Percentiles rank a stretch among this genome's conserved stretches.
Conservation (phyloP, 2,329 filamentous ascomycete species). For the Fusarium sterilihyphosum region DNA sequence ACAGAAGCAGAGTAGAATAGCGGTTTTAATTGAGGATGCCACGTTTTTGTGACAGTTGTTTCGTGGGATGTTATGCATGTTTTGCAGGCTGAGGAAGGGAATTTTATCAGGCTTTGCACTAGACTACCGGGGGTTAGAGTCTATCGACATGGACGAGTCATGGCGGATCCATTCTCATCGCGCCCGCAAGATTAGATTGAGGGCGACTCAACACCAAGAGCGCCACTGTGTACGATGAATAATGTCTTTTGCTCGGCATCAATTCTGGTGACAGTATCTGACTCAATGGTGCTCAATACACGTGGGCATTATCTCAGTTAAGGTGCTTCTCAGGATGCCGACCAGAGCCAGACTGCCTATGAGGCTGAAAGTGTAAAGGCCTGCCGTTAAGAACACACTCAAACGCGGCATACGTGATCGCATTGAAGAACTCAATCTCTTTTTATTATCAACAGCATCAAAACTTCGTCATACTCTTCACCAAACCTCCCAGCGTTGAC, state of each 20-base stretch:
- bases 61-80: no score
- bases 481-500: background rate
- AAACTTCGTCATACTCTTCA: background rate
- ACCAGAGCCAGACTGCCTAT: fast-evolving
- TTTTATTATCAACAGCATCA: fast-evolving
- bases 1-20: fast-evolving
- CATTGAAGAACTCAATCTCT: background rate
- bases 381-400: fast-evolving
- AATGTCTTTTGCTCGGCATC: background rate
- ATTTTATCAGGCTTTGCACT: background rate
- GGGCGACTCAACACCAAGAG: background rate
- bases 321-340: no score
- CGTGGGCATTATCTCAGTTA: no score
- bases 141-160: background rate
- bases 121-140: background rate
- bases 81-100: background rate
- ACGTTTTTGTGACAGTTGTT: background rate
- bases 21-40: background rate
- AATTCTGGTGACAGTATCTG: background rate
- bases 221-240: background rate
- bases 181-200: background rate
- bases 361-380: background rate
- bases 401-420: fast-evolving
- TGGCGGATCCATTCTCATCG: background rate
- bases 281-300: background rate